Percentiles rank a stretch among this genome's conserved stretches.
Evolutionary conservation across 2,329 filamentous ascomycete species (phyloP).

Genomic region (Scedosporium minutisporum): DNA sequence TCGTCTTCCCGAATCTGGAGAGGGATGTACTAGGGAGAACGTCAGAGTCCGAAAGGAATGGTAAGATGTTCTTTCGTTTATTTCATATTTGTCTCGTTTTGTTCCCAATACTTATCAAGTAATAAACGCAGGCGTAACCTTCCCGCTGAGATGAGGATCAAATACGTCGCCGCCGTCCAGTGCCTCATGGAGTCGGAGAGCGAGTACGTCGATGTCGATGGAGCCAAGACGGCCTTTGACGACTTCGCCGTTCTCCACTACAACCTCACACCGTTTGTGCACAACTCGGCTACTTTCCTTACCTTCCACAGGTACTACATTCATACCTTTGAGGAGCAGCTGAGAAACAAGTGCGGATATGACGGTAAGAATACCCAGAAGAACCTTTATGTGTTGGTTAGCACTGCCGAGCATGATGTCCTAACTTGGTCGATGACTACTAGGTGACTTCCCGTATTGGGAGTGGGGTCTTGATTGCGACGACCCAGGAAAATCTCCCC

Average conservation of each 20-base stretch:
- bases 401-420: neutral
- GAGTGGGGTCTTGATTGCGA: constrained; percentile 37
- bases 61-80: constrained; percentile 7
- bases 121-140: constrained; percentile 12
- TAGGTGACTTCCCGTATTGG: constrained; percentile 25
- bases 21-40: constrained; percentile 16
- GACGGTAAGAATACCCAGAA: constrained; percentile 13
- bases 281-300: constrained; percentile 18
- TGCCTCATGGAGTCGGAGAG: constrained; percentile 17
- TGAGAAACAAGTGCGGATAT: constrained; percentile 24
- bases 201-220: constrained; percentile 11
- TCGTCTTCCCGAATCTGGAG: constrained; percentile 13
- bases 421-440: neutral
- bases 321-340: constrained; percentile 18
- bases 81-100: neutral
- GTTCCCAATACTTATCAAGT: too few relatives aligned
- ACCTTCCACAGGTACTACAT: constrained; percentile 23
- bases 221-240: constrained; percentile 15
- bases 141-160: constrained; percentile 15
- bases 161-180: constrained; percentile 17
- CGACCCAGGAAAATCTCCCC: constrained; percentile 34
- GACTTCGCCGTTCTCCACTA: constrained; percentile 21
- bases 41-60: constrained; percentile 16
- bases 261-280: constrained; percentile 19
- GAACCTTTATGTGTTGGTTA: neutral